Conservation (phyloP, 257 asterid species). For the Solanum sejunctum region DNA sequence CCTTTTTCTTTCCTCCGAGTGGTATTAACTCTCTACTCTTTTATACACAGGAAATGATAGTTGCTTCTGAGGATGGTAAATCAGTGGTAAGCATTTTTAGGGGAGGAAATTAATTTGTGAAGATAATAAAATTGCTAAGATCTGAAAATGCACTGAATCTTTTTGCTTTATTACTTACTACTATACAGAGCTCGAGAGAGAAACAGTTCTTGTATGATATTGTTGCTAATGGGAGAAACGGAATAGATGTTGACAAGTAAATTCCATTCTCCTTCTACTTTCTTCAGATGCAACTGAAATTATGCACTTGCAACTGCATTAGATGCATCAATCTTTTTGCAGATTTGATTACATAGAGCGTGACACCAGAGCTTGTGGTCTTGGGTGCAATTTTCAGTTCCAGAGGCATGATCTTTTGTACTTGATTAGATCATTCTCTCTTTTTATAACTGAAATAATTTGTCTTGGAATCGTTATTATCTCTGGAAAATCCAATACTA, state of each 20-base stretch:
- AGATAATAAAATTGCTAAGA: not conserved
- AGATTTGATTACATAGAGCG: slow-evolving; percentile 90
- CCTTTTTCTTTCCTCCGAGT: not conserved
- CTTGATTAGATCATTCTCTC: not conserved
- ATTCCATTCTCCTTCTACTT: slow-evolving; percentile 8
- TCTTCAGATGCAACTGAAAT: not conserved
- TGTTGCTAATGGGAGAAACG: slow-evolving; percentile 92
- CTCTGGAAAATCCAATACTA: not conserved
- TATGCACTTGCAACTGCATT: not conserved
- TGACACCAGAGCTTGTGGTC: slow-evolving; percentile 92
- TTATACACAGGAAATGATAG: slow-evolving; percentile 59
- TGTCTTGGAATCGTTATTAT: not conserved
- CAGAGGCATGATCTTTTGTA: not conserved
- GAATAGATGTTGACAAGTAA: slow-evolving; percentile 93
- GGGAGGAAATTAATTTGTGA: not conserved
- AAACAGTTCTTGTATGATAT: slow-evolving; percentile 74
- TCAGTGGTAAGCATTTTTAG: slow-evolving; percentile 37
- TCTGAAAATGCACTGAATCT: not conserved
- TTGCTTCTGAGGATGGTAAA: slow-evolving; percentile 44
- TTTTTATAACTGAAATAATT: not conserved
- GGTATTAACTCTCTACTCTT: not conserved
- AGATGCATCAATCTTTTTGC: slow-evolving; percentile 7
- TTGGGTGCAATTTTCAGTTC: slow-evolving; percentile 76
- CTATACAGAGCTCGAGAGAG: slow-evolving; percentile 37
- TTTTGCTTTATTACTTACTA: not conserved